Conservation (phyloP, 768 basidiomycete species). For the Phylloporus sp. region DNA sequence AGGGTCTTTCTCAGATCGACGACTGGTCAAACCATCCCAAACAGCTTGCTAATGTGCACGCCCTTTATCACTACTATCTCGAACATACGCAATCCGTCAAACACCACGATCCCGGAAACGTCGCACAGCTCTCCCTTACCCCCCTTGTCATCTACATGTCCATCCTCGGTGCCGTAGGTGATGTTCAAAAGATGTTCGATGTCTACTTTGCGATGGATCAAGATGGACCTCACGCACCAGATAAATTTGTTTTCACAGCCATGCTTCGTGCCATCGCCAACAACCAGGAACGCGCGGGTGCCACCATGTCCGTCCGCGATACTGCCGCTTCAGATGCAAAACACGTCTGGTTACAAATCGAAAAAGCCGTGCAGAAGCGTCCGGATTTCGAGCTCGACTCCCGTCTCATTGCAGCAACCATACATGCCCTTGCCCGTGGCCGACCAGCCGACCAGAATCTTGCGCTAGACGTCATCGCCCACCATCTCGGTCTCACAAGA, state of each 20-base stretch:
- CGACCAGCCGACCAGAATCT: constrained; percentile 55
- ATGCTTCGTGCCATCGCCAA: constrained; percentile 51
- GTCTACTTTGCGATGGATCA: constrained; percentile 64
- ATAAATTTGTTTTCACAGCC: constrained; percentile 56
- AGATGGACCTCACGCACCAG: constrained; percentile 59
- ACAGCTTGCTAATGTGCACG: constrained; percentile 57
- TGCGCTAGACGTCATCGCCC: constrained; percentile 57
- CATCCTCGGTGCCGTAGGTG: constrained; percentile 55
- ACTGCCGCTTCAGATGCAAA: constrained; percentile 57
- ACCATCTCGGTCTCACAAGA: constrained; percentile 57
- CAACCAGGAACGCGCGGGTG: constrained; percentile 16
- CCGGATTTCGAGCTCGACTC: constrained; percentile 49
- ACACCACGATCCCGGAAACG: constrained; percentile 40
- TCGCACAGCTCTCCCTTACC: constrained; percentile 40
- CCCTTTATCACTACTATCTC: constrained; percentile 55
- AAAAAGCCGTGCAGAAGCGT: constrained; percentile 45
- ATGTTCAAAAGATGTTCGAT: constrained; percentile 67
- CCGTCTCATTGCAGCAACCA: constrained; percentile 45
- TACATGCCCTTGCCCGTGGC: constrained; percentile 55
- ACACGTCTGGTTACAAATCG: constrained; percentile 64
- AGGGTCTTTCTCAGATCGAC: constrained; percentile 55
- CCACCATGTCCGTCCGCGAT: constrained; percentile 32
- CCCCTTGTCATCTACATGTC: constrained; percentile 61
- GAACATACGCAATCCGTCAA: constrained; percentile 47
- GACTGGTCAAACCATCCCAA: constrained; percentile 55